Base-by-base conservation (phyloP, 768 basidiomycete species). In the Boletellus ananas region DNA sequence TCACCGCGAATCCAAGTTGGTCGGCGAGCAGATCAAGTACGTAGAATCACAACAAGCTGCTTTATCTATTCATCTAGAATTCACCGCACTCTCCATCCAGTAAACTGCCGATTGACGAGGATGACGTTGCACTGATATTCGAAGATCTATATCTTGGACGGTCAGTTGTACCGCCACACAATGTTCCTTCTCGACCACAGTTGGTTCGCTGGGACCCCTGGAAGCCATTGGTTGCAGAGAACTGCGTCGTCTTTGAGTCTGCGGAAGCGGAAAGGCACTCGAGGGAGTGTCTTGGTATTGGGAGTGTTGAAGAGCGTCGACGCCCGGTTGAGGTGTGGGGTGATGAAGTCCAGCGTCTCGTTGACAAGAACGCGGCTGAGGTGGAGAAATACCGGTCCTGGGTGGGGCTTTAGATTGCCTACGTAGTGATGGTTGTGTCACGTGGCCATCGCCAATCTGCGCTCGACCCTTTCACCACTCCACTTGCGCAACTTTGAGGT, bases 141-240 rank as follows among this genome's bases (percentile, higher is more conserved):
- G 95, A 97, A 57, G 95, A 97, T 59, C 65, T 97, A 23, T 74
- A 88, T 63, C 80, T 88, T 16, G 86, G 87, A 4, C 81, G 92
- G 25, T 87, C 87, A 4, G 73, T 83, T 14, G 69, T 91, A 18
- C 91, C 92, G 5, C 94, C 94, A 0, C 79, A 88, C 49, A 74
- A 78, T 14, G 79, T 94, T 10, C 84, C 89, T 17, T 67, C 79
- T 8, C 78, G 84, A 40, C 90, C 95, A 0, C 78, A 81, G 2
- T 73, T 94, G 3, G 77, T 89, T 20, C 76, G 92, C 39, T 99
- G 95, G 96, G 84, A 92, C 58, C 77, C 79, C 16, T 64, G 64
- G 3, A 68, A 68, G 34, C 84, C 85, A 3, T 63, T 98, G 18
- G 72, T 76, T 21, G 71, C 80, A n/a, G 84, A 88, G 34, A 98